Evolutionary conservation across 345 rosid genomes (phyloP).

Genomic region (Salix udensis): DNA sequence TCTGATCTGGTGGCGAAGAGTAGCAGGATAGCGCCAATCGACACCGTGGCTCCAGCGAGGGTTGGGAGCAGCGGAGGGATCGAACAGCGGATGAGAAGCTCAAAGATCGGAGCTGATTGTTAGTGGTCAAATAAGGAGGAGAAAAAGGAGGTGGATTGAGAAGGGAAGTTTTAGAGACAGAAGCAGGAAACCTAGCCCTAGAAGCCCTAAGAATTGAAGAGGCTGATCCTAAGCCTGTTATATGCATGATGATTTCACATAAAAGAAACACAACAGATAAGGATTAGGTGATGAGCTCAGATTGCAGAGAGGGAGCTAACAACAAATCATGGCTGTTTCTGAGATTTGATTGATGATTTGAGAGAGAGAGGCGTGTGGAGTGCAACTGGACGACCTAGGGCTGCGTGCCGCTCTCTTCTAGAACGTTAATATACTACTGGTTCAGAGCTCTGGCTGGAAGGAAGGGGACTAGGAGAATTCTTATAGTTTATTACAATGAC

Average conservation of each 20-base stretch:
- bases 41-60: slow-evolving; percentile 79
- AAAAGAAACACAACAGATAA: neutral
- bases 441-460: neutral
- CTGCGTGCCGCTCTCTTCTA: slow-evolving; percentile 16
- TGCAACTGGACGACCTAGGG: slow-evolving; percentile 11
- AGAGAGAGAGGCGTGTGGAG: slow-evolving; percentile 15
- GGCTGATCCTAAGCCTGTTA: slow-evolving; percentile 39
- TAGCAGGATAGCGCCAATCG: slow-evolving; percentile 54
- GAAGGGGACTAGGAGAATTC: neutral
- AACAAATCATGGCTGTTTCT: neutral
- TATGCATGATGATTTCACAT: slow-evolving; percentile 56
- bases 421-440: neutral
- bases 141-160: slow-evolving; percentile 5
- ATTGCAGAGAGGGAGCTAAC: neutral
- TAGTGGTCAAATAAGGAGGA: slow-evolving; percentile 19
- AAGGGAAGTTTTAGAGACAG: neutral
- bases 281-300: neutral
- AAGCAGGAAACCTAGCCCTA: slow-evolving; percentile 36
- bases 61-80: slow-evolving; percentile 37
- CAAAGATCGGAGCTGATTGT: slow-evolving; percentile 42
- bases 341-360: neutral
- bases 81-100: slow-evolving; percentile 47
- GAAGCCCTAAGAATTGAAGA: slow-evolving; percentile 64
- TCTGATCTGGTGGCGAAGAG: slow-evolving; percentile 69
- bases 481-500: too few species aligned